Percentiles rank a stretch among this genome's conserved stretches.
phyloP scores from a whole-genome alignment of 257 asterid species.

The Fraxinus cuspidata region DNA sequence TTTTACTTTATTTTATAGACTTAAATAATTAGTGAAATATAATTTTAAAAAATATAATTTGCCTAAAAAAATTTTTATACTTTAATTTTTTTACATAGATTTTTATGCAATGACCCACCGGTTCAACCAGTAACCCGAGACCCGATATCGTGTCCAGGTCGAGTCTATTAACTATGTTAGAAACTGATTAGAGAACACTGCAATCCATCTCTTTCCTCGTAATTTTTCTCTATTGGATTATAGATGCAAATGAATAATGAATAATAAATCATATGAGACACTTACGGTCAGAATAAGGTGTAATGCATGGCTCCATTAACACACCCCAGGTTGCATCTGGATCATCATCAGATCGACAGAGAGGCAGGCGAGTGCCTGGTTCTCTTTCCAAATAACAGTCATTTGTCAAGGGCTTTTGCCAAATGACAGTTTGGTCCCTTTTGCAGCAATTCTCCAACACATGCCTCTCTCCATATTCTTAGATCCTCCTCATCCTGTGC shows the following conservation, averaged over 20 bases:
- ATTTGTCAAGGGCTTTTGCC: conserved; percentile 87
- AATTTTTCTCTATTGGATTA: background rate
- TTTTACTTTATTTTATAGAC: too few species aligned
- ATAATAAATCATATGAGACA: conserved; percentile 14
- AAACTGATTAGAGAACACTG: background rate
- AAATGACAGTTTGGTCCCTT: conserved; percentile 83
- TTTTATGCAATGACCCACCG: too few species aligned
- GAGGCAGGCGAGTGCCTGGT: conserved; percentile 82
- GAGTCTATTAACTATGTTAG: too few species aligned
- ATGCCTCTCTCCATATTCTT: conserved; percentile 79
- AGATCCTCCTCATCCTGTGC: conserved; percentile 93
- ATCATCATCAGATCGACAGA: conserved; percentile 81
- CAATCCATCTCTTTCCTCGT: background rate
- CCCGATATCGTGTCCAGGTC: too few species aligned
- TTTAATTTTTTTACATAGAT: too few species aligned
- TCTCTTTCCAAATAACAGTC: conserved; percentile 72
- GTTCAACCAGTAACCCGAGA: too few species aligned
- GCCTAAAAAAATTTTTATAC: too few species aligned
- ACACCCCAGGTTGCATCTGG: conserved; percentile 96
- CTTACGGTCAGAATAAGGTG: conserved; percentile 94
- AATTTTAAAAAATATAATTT: too few species aligned
- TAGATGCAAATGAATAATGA: background rate
- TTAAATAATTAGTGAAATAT: too few species aligned
- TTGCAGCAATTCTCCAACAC: conserved; percentile 91
- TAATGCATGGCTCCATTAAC: conserved; percentile 81